These are phyloP conservation scores for Metschnikowia borealis DNA, from an alignment of 805 yeast genomes.

Conservation along the genomic window DNA sequence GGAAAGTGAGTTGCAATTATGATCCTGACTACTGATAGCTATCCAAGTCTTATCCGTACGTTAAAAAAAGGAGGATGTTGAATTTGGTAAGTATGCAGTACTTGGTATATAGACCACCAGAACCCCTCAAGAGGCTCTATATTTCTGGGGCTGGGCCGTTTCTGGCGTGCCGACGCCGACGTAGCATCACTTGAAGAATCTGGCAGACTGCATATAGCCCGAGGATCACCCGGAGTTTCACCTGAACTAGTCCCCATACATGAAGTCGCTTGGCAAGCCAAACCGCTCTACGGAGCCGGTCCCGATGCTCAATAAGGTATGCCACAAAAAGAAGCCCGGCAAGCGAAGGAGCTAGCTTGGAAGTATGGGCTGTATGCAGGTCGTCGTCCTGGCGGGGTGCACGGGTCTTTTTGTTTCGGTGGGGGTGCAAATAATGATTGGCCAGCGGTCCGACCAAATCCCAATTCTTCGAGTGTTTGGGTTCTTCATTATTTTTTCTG, in stretches of 20 bases:
- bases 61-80: too few species aligned
- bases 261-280: not conserved
- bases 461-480: not conserved
- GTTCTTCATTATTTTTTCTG: not conserved
- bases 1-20: too few species aligned
- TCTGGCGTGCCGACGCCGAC: not conserved
- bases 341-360: not conserved
- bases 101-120: too few species aligned
- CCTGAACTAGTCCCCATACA: not conserved
- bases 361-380: not conserved
- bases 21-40: too few species aligned
- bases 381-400: not conserved
- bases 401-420: not conserved
- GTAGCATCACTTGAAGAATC: not conserved
- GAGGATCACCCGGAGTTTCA: not conserved
- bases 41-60: too few species aligned
- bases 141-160: not conserved
- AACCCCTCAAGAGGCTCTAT: too few species aligned
- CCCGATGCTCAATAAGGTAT: not conserved
- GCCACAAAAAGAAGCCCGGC: not conserved
- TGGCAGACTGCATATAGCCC: slow-evolving; percentile 1
- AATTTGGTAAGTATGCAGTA: too few species aligned
- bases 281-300: not conserved
- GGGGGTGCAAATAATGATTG: too few species aligned
- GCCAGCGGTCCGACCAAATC: not conserved